These are phyloP conservation scores for Cryptosporidium bovis DNA, from an alignment of 169 alveolate species.

Conservation along the genomic window DNA sequence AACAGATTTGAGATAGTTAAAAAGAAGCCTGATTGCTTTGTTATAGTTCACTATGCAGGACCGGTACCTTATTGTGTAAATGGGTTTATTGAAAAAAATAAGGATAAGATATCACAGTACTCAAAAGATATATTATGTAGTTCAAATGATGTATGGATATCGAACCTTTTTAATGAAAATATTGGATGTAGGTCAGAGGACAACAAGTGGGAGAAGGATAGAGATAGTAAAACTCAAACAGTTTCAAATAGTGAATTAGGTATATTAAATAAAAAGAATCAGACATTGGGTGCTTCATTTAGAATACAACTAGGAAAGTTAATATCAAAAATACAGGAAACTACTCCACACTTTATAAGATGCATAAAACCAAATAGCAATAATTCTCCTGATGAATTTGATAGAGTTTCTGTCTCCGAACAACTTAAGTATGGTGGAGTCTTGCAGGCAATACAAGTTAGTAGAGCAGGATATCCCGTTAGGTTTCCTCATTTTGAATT, in stretches of 20 bases:
- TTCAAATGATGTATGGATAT: slow-evolving; percentile 51
- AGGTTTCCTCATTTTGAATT: slow-evolving; percentile 90
- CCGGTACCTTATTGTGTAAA: slow-evolving; percentile 92
- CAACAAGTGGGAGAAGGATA: not conserved
- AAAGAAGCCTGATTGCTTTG: slow-evolving; percentile 85
- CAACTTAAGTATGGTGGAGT: slow-evolving; percentile 92
- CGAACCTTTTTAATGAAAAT: slow-evolving; percentile 75
- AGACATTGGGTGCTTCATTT: slow-evolving; percentile 91
- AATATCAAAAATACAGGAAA: slow-evolving; percentile 86
- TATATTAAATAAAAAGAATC: slow-evolving; percentile 45
- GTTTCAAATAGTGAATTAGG: not conserved
- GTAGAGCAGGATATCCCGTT: slow-evolving; percentile 95
- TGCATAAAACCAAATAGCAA: slow-evolving; percentile 94
- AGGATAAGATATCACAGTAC: slow-evolving; percentile 88
- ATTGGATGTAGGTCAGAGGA: slow-evolving; percentile 54
- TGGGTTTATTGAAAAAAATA: slow-evolving; percentile 95
- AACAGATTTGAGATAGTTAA: slow-evolving; percentile 84
- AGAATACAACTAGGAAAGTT: slow-evolving; percentile 90
- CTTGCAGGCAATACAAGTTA: slow-evolving; percentile 91
- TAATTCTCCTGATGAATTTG: slow-evolving; percentile 89
- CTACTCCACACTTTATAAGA: slow-evolving; percentile 93
- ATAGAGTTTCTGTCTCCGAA: slow-evolving; percentile 89
- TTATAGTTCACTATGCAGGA: slow-evolving; percentile 96
- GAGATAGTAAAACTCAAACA: not conserved
- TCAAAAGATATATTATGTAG: slow-evolving; percentile 48